Base-by-base conservation (phyloP, 192 early-diverging fungal genomes). In the Coemansia aciculifera region DNA sequence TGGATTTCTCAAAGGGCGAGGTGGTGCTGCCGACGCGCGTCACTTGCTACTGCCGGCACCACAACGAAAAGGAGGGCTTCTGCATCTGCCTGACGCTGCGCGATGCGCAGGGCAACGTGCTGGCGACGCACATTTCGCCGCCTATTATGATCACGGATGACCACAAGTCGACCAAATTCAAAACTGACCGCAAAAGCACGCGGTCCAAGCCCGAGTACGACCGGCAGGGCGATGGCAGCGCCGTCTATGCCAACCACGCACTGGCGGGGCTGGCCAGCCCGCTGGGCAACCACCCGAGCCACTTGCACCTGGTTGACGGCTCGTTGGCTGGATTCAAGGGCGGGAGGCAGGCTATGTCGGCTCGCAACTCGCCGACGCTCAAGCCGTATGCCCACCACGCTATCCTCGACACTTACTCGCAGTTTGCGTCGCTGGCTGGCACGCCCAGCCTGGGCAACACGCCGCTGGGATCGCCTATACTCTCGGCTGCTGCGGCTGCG, bases 111-210 rank as follows among this genome's bases (percentile, higher is more conserved):
- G 85, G 86, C 66, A 69, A 75, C 13, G 75, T 91, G 38, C 75
- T 96, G 32, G 94, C 95, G 10, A 86, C 85, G 10, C 93, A 92
- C 23, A 77, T 93, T 40, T 94, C 94, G 21, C 90, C 94, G 5
- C 93, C 96, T 9, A 96, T 98, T 59, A 90, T 97, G 89, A 96
- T 98, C 74, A 98, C 96, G 5, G 96, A 98, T 68, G 96, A 98
- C 81, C 96, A 98, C 86, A 98, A 98, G 79, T 93, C 91, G 12
- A 87, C 90, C 23, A 92, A 92, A 71, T 69, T 81, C 40, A 89
- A 87, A 69, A 75, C 71, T 8, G 77, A 81, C 59, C 71, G 81
- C 31, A 84, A 68, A 48, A 86, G 82, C 52, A 75, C 70, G 29
- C 79, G 86, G 27, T 66, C 74, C 29, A 80, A 82, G 73, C 72